Conservation (phyloP, 225 moss, liverwort and hornwort genomes). For the Antitrichia curtipendula region DNA sequence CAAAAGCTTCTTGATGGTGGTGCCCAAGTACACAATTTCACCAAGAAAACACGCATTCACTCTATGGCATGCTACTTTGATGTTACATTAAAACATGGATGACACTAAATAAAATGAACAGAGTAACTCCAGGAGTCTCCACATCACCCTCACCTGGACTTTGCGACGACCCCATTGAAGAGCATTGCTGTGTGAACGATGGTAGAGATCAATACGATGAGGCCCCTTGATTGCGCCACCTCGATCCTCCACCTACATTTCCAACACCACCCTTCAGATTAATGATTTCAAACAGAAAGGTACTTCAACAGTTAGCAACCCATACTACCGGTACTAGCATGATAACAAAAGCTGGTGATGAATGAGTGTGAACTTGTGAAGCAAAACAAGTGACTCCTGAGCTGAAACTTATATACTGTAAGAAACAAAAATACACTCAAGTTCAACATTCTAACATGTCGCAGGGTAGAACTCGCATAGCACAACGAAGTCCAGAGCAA, state of each 20-base stretch:
- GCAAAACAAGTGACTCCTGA: neutral
- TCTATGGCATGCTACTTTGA: neutral
- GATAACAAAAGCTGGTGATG: neutral
- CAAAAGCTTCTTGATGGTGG: neutral
- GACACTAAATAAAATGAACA: neutral
- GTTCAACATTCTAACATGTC: neutral
- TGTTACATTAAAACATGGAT: neutral
- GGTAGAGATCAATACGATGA: conserved; percentile 84
- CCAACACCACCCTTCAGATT: neutral
- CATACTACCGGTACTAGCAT: neutral
- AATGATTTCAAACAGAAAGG: neutral
- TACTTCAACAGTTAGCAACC: neutral
- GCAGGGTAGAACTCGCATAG: neutral
- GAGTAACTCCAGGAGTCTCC: neutral
- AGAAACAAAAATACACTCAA: neutral
- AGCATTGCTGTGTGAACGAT: conserved; percentile 64
- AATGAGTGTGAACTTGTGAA: neutral
- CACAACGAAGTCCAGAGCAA: neutral
- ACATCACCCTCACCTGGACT: conserved; percentile 44
- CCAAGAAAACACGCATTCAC: neutral
- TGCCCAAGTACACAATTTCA: neutral
- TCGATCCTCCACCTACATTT: conserved; percentile 83
- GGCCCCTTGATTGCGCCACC: conserved; percentile 89
- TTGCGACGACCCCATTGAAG: conserved; percentile 90
- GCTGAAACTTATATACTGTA: neutral